Conservation (phyloP, 257 asterid genomes). For the Henckelia pumila region DNA sequence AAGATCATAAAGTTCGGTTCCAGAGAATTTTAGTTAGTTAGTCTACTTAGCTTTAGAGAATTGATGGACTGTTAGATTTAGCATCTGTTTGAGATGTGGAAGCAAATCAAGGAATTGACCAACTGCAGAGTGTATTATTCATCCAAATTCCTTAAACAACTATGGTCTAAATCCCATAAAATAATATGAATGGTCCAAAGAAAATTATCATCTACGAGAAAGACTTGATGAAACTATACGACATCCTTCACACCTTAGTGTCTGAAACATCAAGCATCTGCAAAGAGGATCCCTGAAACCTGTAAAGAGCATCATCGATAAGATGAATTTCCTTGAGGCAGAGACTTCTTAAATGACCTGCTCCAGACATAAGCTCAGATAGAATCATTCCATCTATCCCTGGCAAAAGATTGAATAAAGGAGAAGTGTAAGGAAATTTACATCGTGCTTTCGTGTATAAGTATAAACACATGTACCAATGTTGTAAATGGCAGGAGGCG, state of each 20-base stretch:
- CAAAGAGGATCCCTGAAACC: constrained; percentile 61
- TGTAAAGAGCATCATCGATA: constrained; percentile 51
- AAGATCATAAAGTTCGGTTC: constrained; percentile 15
- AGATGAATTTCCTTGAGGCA: constrained; percentile 67
- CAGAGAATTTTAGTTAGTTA: neutral
- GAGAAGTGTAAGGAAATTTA: constrained; percentile 7
- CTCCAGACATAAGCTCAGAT: constrained; percentile 57
- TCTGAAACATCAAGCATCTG: constrained; percentile 85
- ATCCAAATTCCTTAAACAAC: constrained; percentile 5
- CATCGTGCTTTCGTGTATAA: constrained; percentile 5
- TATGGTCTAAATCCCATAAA: neutral
- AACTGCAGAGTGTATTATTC: neutral
- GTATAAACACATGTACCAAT: no score
- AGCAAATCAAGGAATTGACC: neutral
- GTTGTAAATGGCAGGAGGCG: no score
- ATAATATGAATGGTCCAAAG: constrained; percentile 4
- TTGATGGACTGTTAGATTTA: neutral
- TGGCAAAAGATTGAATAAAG: constrained; percentile 34
- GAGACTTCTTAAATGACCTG: constrained; percentile 53
- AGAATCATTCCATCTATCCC: constrained; percentile 48
- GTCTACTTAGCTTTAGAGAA: neutral
- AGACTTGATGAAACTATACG: constrained; percentile 9
- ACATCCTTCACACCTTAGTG: constrained; percentile 55
- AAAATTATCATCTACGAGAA: constrained; percentile 14
- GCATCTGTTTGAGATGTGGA: constrained; percentile 5